Conservation (phyloP, 371 early-diverging fungal genomes). For the Mortierella sp. region DNA sequence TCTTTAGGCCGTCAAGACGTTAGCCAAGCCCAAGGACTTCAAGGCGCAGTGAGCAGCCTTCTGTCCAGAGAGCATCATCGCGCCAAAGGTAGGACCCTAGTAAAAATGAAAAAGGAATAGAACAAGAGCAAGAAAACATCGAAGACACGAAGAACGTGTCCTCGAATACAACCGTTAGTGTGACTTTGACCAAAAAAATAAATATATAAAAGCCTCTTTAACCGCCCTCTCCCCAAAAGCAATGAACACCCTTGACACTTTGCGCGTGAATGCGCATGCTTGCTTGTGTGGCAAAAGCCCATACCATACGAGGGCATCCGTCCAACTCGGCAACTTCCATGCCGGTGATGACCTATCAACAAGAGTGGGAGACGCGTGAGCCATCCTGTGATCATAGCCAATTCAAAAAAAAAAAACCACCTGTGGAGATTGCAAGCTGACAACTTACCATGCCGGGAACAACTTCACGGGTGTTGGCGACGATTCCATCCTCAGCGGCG, state of each 20-base stretch:
- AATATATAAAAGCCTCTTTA: not conserved
- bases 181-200: not conserved
- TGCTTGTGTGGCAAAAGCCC: conserved; percentile 1
- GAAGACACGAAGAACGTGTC: conserved; percentile 10
- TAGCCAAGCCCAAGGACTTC: conserved; percentile 49
- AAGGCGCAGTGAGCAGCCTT: conserved; percentile 74
- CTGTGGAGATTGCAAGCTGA: no score
- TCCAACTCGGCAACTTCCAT: conserved; percentile 77
- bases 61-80: conserved; percentile 78
- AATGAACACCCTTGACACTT: not conserved
- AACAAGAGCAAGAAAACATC: conserved; percentile 2
- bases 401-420: not conserved
- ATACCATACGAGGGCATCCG: conserved; percentile 68
- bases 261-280: conserved; percentile 10
- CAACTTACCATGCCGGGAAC: conserved; percentile 72
- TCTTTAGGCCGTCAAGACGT: conserved; percentile 37
- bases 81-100: conserved; percentile 76
- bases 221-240: no score
- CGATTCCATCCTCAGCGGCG: conserved; percentile 77
- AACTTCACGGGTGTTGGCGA: conserved; percentile 75
- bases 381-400: not conserved
- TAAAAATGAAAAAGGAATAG: not conserved
- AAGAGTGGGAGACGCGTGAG: conserved; percentile 34
- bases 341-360: conserved; percentile 62
- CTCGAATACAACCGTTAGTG: conserved; percentile 16